phyloP scores from a whole-genome alignment of 352 stramenopile species.

The Discostella stelligera region DNA sequence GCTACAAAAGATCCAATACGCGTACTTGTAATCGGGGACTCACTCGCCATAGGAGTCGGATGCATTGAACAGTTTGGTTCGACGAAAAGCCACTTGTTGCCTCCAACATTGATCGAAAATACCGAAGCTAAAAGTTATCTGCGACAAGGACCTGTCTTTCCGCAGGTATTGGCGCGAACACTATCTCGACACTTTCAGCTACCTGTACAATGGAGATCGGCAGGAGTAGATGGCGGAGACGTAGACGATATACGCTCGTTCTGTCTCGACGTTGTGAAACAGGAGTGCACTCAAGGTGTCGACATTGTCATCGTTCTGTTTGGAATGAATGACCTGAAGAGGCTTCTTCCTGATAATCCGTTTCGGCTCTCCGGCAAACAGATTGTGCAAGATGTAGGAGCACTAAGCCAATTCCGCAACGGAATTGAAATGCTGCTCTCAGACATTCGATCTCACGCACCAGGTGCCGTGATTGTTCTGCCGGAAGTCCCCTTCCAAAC shows the following conservation, averaged over 20 bases:
- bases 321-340: conserved; percentile 61
- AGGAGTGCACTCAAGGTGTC: conserved; percentile 36
- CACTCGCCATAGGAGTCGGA: conserved; percentile 54
- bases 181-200: conserved; percentile 35
- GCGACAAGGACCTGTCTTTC: conserved; percentile 44
- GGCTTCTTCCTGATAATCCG: conserved; percentile 35
- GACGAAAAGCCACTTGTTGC: conserved; percentile 24
- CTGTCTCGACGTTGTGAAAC: conserved; percentile 47
- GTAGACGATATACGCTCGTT: conserved; percentile 35
- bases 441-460: conserved; percentile 42
- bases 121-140: neutral
- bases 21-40: conserved; percentile 60
- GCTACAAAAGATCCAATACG: conserved; percentile 15
- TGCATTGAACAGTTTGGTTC: conserved; percentile 46
- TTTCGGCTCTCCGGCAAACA: conserved; percentile 7
- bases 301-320: conserved; percentile 57
- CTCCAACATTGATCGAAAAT: conserved; percentile 22
- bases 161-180: conserved; percentile 42
- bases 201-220: conserved; percentile 50
- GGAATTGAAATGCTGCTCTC: conserved; percentile 33
- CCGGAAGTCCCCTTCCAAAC: conserved; percentile 48
- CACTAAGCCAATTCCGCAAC: conserved; percentile 38
- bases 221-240: conserved; percentile 55
- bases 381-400: conserved; percentile 13
- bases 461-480: conserved; percentile 35